Base-by-base conservation (phyloP, 2,329 filamentous ascomycete genomes). In the Calonectria pteridis region DNA sequence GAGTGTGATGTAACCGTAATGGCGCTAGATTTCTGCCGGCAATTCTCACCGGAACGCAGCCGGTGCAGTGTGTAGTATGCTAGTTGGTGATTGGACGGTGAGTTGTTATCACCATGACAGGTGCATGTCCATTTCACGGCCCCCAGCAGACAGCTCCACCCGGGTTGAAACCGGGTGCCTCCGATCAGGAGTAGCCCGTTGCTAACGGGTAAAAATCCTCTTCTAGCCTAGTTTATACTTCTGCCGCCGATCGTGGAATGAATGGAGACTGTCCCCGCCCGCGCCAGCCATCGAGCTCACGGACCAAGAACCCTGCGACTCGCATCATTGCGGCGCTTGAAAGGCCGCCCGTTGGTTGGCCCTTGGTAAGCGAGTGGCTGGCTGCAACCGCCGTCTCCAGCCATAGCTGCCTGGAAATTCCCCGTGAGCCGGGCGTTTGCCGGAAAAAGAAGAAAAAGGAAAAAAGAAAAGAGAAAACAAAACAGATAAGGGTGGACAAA, bases 281-380 rank as follows among this genome's bases (percentile, higher is more conserved):
- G 35, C 26, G 33, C 37, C 55, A 40, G 37, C 26, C 33, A 40
- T 62, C 14, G n/a, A 28, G 35, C 28, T 26, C n/a, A 40, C 10
- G 35, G 37, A 62, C 55, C 33, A 35, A 18, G 10, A 43, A 43
- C 37, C 55, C 55, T 62, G 35, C 40, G 55, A 28, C 55, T 40
- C 37, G 55, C 55, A 35, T 62, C 37, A 55, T 55, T 18, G 37
- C 37, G 35, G 55, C 55, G 55, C 33, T 13, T 62, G 37, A 40
- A 55, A 62, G 28, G 14, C 55, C 33, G 35, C n/a, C 33, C 9
- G 33, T 28, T 35, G 55, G 55, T 62, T 62, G 55, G 55, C 33
- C 35, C 23, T 16, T 20, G 55, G 55, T 62, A 62, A 62, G 55
- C 55, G 55, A 62, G 55, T 62, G 55, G 55, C 55, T 18, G 35